Conservation (phyloP, 2,329 filamentous ascomycete species). For the Cephalotrichum gorgonifer region DNA sequence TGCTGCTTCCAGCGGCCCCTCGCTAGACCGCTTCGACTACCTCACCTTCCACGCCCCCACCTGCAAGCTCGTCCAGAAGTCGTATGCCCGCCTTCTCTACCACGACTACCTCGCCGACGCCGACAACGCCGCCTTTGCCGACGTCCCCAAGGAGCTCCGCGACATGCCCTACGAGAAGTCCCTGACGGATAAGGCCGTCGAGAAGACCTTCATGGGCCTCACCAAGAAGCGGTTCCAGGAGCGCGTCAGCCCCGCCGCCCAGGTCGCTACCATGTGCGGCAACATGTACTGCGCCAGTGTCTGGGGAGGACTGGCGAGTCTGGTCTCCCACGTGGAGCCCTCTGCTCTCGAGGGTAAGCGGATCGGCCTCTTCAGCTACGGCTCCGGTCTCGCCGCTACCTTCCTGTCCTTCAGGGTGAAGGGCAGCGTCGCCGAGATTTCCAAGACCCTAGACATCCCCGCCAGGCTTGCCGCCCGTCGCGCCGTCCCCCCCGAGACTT, state of each 20-base stretch:
- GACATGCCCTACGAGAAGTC: conserved; percentile 74
- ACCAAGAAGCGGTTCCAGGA: conserved; percentile 79
- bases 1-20: conserved; percentile 39
- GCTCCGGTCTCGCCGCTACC: conserved; percentile 61
- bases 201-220: conserved; percentile 78
- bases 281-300: conserved; percentile 64
- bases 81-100: conserved; percentile 73
- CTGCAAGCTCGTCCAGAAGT: conserved; percentile 82
- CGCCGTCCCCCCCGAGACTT: conserved; percentile 58
- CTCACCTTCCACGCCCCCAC: conserved; percentile 74
- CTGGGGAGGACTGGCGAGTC: conserved; percentile 64
- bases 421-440: conserved; percentile 58
- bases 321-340: conserved; percentile 55
- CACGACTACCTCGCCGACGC: conserved; percentile 73
- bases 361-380: conserved; percentile 69
- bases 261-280: conserved; percentile 67
- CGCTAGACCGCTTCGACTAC: conserved; percentile 75
- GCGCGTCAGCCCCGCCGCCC: conserved; percentile 61
- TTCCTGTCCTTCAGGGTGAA: conserved; percentile 66
- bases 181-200: conserved; percentile 68
- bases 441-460: conserved; percentile 59
- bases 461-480: conserved; percentile 56
- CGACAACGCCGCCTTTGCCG: conserved; percentile 55
- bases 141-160: conserved; percentile 65
- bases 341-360: conserved; percentile 60